These are phyloP conservation scores for Paxillus involutus DNA, from an alignment of 768 basidiomycete species.

Conservation along the genomic window DNA sequence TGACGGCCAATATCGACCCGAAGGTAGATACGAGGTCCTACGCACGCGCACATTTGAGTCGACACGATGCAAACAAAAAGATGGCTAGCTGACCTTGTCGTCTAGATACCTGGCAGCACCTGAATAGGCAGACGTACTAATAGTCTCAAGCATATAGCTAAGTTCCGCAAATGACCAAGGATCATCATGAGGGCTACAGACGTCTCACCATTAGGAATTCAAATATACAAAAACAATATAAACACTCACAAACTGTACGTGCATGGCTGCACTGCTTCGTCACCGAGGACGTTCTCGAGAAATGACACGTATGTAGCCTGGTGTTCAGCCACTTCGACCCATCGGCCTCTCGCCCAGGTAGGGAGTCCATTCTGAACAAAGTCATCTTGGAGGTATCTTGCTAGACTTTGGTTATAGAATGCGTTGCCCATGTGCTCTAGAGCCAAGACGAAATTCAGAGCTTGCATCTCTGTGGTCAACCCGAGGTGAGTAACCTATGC, in stretches of 20 bases:
- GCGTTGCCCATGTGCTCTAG: constrained; percentile 48
- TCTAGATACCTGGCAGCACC: constrained; percentile 51
- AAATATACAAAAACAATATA: neutral
- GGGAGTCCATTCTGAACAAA: constrained; percentile 50
- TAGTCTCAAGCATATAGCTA: constrained; percentile 53
- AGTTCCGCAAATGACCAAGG: constrained; percentile 48
- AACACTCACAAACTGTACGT: constrained; percentile 56
- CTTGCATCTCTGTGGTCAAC: constrained; percentile 2
- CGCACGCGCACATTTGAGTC: neutral
- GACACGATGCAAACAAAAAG: constrained; percentile 17
- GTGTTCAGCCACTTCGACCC: constrained; percentile 53
- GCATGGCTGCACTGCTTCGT: constrained; percentile 50
- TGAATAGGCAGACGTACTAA: constrained; percentile 54
- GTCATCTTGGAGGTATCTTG: constrained; percentile 42
- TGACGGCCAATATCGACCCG: constrained; percentile 55
- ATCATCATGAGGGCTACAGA: constrained; percentile 42
- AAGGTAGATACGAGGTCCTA: constrained; percentile 50
- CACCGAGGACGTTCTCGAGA: constrained; percentile 45
- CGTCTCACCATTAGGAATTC: neutral
- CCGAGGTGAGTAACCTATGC: neutral
- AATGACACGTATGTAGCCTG: constrained; percentile 56
- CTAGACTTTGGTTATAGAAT: constrained; percentile 46
- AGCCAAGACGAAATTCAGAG: constrained; percentile 49
- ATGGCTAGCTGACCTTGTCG: constrained; percentile 36
- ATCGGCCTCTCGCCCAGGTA: constrained; percentile 47